A percentile compares a stretch with the other conserved stretches of the same genome.
These are phyloP conservation scores for Orobanche coerulescens DNA, from an alignment of 257 asterid species.

Conservation along the genomic window DNA sequence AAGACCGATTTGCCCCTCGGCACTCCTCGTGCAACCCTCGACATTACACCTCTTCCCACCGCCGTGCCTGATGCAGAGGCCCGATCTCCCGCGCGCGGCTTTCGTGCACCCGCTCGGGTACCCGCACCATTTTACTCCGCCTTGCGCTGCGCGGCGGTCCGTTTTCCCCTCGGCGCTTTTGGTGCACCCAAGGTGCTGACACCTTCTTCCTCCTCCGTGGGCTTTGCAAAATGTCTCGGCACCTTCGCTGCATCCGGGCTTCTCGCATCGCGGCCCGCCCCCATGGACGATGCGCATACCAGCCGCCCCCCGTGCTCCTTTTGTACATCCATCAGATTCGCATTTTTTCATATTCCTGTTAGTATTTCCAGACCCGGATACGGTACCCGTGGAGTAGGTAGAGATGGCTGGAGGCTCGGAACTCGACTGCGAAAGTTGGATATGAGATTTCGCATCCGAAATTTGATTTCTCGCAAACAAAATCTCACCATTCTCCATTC, in stretches of 20 bases:
- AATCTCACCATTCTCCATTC: slow-evolving; percentile 30
- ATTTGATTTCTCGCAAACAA: slow-evolving; percentile 13
- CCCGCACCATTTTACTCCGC: slow-evolving; percentile 78
- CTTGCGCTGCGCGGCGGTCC: slow-evolving; percentile 75
- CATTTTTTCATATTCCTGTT: slow-evolving; percentile 50
- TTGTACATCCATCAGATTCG: slow-evolving; percentile 49
- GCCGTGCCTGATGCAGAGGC: slow-evolving; percentile 85
- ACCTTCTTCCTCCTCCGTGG: slow-evolving; percentile 82
- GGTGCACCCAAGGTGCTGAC: slow-evolving; percentile 75
- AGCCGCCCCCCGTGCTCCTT: slow-evolving; percentile 86
- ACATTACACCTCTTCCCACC: slow-evolving; percentile 88
- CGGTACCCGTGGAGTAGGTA: slow-evolving; percentile 49
- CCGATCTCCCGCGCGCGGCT: slow-evolving; percentile 90
- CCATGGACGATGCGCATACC: slow-evolving; percentile 88
- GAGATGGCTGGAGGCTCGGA: slow-evolving; percentile 59
- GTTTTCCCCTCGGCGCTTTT: slow-evolving; percentile 89
- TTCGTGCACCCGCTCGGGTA: slow-evolving; percentile 53
- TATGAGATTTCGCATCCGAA: slow-evolving; percentile 32
- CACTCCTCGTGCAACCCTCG: slow-evolving; percentile 79
- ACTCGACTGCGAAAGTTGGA: slow-evolving; percentile 44
- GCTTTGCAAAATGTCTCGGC: slow-evolving; percentile 88
- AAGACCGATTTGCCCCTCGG: slow-evolving; percentile 81
- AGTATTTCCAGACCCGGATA: slow-evolving; percentile 47
- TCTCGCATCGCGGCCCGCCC: slow-evolving; percentile 90
- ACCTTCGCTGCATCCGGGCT: slow-evolving; percentile 72